Evolutionary conservation across 257 asterid species (phyloP).

Genomic region (Capsicum chinense): DNA sequence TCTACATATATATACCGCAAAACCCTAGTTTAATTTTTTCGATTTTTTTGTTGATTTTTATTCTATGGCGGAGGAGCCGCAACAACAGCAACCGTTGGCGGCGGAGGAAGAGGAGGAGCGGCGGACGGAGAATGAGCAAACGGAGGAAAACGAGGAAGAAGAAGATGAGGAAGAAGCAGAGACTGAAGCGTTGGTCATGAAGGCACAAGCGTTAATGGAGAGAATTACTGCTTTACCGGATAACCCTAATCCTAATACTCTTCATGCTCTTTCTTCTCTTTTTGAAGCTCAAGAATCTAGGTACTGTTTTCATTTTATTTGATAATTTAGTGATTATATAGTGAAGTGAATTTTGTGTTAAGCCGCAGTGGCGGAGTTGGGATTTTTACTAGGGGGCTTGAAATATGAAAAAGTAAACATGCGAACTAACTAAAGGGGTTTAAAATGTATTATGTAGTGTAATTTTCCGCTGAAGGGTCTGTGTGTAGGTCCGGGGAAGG

Average conservation of each 20-base stretch:
- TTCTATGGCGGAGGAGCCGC: neutral
- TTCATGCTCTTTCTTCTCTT: slow-evolving; percentile 86
- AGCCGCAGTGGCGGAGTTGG: too few relatives aligned
- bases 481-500: too few relatives aligned
- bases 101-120: slow-evolving; percentile 26
- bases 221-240: slow-evolving; percentile 73
- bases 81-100: slow-evolving; percentile 27
- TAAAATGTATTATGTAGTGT: too few relatives aligned
- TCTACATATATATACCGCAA: neutral
- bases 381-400: too few relatives aligned
- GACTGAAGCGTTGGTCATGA: slow-evolving; percentile 59
- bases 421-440: too few relatives aligned
- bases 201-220: slow-evolving; percentile 75
- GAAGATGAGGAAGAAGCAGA: slow-evolving; percentile 59
- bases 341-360: neutral
- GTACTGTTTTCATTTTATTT: slow-evolving; percentile 39
- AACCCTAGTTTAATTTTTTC: neutral
- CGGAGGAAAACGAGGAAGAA: slow-evolving; percentile 10
- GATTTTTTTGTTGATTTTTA: slow-evolving; percentile 13
- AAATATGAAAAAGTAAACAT: too few relatives aligned
- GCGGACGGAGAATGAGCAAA: slow-evolving; percentile 27
- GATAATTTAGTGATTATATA: neutral
- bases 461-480: too few relatives aligned
- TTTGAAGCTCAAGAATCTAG: slow-evolving; percentile 85
- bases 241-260: slow-evolving; percentile 79